Percentiles rank a stretch among this genome's conserved stretches.
phyloP scores from a whole-genome alignment of 2,329 filamentous ascomycete genomes.

The Alternaria dauci region DNA sequence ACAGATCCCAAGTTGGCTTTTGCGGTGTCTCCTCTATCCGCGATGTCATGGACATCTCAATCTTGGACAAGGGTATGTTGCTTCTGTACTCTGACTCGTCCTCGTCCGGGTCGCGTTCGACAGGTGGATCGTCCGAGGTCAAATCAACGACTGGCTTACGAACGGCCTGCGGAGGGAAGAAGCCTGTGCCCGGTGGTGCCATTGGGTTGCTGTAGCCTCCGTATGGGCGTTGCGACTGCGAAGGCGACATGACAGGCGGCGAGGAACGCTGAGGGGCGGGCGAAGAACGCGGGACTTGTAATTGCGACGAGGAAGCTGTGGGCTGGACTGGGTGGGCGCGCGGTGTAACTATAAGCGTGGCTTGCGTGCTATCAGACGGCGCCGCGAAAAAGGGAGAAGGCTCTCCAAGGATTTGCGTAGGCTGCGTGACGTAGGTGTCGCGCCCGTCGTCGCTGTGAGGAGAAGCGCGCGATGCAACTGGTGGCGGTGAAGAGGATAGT shows the following conservation, averaged over 20 bases:
- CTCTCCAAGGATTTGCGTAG: constrained; percentile 40
- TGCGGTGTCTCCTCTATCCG: constrained; percentile 48
- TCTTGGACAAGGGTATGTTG: constrained; percentile 69
- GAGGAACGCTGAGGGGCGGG: constrained; percentile 60
- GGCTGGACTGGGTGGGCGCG: constrained; percentile 43
- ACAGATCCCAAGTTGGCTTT: constrained; percentile 41
- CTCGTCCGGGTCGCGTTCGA: constrained; percentile 59
- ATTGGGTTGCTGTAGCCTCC: constrained; percentile 67
- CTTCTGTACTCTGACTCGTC: constrained; percentile 54
- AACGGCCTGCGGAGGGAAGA: constrained; percentile 58
- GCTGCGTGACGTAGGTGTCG: constrained; percentile 59
- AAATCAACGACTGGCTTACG: constrained; percentile 51
- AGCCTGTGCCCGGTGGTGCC: constrained; percentile 79
- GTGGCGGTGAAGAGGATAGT: constrained; percentile 43
- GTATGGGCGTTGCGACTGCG: constrained; percentile 76
- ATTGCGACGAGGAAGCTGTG: constrained; percentile 46
- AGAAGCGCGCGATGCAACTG: constrained; percentile 17
- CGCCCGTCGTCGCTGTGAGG: constrained; percentile 58
- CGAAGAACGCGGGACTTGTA: constrained; percentile 92
- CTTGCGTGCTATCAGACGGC: constrained; percentile 60
- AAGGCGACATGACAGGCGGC: constrained; percentile 51
- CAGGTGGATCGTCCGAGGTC: constrained; percentile 57
- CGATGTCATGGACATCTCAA: constrained; percentile 47
- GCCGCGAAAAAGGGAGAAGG: constrained; percentile 40
- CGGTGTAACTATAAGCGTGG: constrained; percentile 66